Evolutionary conservation across 192 early-diverging fungal species (phyloP), one percentile per base, ranked within the genome.

Genomic region (Kickxella alabastrina): DNA sequence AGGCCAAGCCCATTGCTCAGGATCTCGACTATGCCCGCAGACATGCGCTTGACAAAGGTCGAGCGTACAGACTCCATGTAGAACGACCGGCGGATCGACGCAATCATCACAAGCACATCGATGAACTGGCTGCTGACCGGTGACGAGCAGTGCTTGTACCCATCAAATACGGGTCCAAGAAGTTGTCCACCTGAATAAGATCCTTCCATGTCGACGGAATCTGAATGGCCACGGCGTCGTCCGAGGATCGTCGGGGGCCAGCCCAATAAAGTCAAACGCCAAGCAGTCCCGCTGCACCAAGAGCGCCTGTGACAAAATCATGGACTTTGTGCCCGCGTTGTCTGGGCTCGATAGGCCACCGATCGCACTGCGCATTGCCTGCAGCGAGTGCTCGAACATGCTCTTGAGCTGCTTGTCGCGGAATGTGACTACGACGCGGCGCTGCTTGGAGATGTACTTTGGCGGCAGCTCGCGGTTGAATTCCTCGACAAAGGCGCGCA

Each of bases 191-290:
- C 51, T 90, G 83, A 41, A 93, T 80, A 17, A 87, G 52, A 8
- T 73, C 53, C 57, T 85, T 86, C 93, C 93, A 95, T 17, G 80
- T 65, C 43, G 82, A 78, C n/a, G 91, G 89, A 26, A 87, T 79
- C 81, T 93, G 67, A 32, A 75, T 76, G n/a, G 76, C 63, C 43
- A 72, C 85, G 21, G 81, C 73, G 19, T 92, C 89, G 54, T 92
- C 90, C 6, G 81, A 79, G 24, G 90, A 79, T 91, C 89, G 49
- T 92, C 89, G 1, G 84, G 78, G 43, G 77, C 77, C 50, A 82
- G 83, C 25, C 89, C 88, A 27, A 89, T 87, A 54, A 92, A 92
- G 60, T 92, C 90, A 77, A 89, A 92, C 0, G 70, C 67, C 40
- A 92, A 54, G 53, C 90, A 92, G 27, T 80, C 82, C 24, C 77